phyloP scores from a whole-genome alignment of 257 asterid species.

The Gentiana dahurica region DNA sequence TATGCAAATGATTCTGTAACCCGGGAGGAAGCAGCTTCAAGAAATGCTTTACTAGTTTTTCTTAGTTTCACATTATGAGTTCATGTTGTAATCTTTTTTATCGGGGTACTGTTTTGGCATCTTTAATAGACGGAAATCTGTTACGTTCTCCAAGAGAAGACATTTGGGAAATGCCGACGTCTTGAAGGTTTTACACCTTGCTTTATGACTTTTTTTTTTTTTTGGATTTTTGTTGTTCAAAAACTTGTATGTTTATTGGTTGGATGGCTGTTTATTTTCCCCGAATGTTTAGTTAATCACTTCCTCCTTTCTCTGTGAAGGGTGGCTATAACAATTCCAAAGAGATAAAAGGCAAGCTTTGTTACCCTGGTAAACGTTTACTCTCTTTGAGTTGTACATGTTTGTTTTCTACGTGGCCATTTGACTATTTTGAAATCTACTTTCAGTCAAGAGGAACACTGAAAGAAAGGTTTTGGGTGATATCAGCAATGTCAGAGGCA shows the following conservation, averaged over 20 bases:
- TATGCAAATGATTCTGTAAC: neutral
- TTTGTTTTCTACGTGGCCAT: conserved; percentile 4
- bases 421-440: conserved; percentile 8
- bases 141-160: conserved; percentile 15
- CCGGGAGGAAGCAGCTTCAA: neutral
- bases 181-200: conserved; percentile 34
- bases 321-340: conserved; percentile 28
- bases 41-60: neutral
- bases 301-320: conserved; percentile 27
- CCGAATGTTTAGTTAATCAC: neutral
- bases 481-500: conserved; percentile 58
- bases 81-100: neutral
- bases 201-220: neutral
- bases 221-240: neutral
- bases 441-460: conserved; percentile 43
- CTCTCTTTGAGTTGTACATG: neutral
- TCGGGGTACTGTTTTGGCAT: neutral
- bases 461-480: conserved; percentile 72
- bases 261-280: conserved; percentile 8
- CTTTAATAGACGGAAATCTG: conserved; percentile 26
- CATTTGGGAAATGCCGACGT: conserved; percentile 15
- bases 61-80: neutral
- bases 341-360: conserved; percentile 34
- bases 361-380: conserved; percentile 33
- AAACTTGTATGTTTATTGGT: neutral